Percentiles rank a stretch among this genome's conserved stretches.
Conservation (phyloP, 2,329 filamentous ascomycete species). For the Venturia oleaginea region DNA sequence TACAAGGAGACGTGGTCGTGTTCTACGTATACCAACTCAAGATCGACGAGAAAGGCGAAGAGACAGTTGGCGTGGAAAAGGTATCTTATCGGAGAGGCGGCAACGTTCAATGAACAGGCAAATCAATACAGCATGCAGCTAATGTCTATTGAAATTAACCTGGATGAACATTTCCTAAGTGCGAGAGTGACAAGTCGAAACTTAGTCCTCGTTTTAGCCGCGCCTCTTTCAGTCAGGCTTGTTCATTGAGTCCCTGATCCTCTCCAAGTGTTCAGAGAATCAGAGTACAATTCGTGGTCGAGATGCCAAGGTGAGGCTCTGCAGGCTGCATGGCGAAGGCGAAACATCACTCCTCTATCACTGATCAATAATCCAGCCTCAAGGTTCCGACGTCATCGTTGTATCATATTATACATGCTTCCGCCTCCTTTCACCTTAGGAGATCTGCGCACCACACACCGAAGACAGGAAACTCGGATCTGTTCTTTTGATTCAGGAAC, state of each 20-base stretch:
- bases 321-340: neutral
- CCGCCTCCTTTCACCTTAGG: too few relatives aligned
- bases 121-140: neutral
- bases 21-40: constrained; percentile 75
- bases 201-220: neutral
- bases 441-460: too few relatives aligned
- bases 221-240: too few relatives aligned
- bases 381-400: too few relatives aligned
- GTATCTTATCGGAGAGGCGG: constrained; percentile 42
- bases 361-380: too few relatives aligned
- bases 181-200: neutral
- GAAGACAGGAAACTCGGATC: too few relatives aligned
- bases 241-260: too few relatives aligned
- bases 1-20: constrained; percentile 91
- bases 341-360: neutral
- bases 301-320: neutral
- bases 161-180: neutral
- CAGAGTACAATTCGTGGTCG: too few relatives aligned
- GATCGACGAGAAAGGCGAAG: constrained; percentile 42
- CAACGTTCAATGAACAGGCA: constrained; percentile 8
- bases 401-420: too few relatives aligned
- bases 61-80: constrained; percentile 47
- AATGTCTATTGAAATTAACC: neutral
- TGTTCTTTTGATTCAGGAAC: too few relatives aligned
- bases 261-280: too few relatives aligned